These are phyloP conservation scores for Macrolepiota fuliginosa DNA, from an alignment of 768 basidiomycete genomes.

Conservation along the genomic window DNA sequence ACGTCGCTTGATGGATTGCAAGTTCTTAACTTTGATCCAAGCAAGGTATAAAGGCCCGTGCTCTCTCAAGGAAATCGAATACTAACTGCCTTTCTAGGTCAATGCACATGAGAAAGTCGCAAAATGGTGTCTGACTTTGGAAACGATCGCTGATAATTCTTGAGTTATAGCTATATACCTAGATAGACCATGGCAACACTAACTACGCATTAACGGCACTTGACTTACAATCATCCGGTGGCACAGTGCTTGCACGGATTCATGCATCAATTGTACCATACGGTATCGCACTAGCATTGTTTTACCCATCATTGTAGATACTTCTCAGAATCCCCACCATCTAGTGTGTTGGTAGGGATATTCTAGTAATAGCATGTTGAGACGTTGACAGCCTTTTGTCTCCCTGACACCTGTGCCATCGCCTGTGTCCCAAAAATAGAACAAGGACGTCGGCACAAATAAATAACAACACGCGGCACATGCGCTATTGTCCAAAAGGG, in stretches of 20 bases:
- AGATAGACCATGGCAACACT: not conserved
- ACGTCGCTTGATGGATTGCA: slow-evolving; percentile 84
- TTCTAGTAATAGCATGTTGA: not conserved
- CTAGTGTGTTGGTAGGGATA: not conserved
- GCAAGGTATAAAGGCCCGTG: slow-evolving; percentile 48
- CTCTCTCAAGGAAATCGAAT: not conserved
- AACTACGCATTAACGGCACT: not conserved
- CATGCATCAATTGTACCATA: not conserved
- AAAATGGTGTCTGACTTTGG: slow-evolving; percentile 69
- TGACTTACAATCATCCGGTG: not conserved
- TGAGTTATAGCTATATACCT: not conserved
- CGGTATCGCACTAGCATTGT: no score
- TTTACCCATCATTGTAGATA: not conserved
- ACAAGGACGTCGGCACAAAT: not conserved
- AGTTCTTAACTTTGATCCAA: slow-evolving; percentile 73
- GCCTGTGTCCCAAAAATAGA: not conserved
- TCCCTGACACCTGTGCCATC: not conserved
- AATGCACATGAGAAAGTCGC: slow-evolving; percentile 71
- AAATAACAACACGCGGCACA: not conserved
- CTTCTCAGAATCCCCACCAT: not conserved
- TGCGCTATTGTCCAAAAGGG: not conserved
- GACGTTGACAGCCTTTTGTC: not conserved
- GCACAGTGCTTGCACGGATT: not conserved
- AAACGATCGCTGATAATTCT: slow-evolving; percentile 36
- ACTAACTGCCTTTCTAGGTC: slow-evolving; percentile 40